phyloP scores from a whole-genome alignment of 495 filamentous ascomycete genomes.

The Hyphodiscus hymeniophilus region DNA sequence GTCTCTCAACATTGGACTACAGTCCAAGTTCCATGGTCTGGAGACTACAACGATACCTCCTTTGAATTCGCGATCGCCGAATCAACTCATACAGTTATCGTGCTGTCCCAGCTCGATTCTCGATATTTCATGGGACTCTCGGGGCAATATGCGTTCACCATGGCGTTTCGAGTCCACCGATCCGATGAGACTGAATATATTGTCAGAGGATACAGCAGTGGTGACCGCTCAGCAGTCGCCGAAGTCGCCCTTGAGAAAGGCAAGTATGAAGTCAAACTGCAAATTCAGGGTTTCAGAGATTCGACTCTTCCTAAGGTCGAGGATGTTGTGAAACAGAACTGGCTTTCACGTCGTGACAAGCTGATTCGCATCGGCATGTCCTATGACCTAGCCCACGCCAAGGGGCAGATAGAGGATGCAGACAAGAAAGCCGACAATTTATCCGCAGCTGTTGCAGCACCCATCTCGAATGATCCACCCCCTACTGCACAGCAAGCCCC shows the following conservation, averaged over 20 bases:
- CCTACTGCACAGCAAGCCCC: not conserved
- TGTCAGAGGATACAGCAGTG: conserved; percentile 55
- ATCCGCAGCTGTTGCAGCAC: not conserved
- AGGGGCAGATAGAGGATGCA: conserved; percentile 44
- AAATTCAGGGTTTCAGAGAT: conserved; percentile 60
- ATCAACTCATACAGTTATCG: conserved; percentile 64
- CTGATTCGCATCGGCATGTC: conserved; percentile 70
- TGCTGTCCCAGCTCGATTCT: conserved; percentile 69
- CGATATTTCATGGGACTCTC: conserved; percentile 78
- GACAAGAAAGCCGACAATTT: not conserved
- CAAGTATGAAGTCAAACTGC: conserved; percentile 69
- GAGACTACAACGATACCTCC: conserved; percentile 77
- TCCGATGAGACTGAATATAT: conserved; percentile 75
- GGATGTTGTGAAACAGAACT: conserved; percentile 56
- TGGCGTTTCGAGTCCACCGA: conserved; percentile 77
- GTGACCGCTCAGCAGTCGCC: conserved; percentile 66
- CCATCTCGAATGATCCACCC: not conserved
- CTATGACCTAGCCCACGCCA: conserved; percentile 78
- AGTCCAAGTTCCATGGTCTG: conserved; percentile 75
- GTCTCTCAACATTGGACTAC: conserved; percentile 80
- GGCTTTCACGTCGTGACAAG: conserved; percentile 64
- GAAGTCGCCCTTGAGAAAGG: conserved; percentile 78
- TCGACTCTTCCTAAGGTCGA: conserved; percentile 47
- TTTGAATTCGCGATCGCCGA: conserved; percentile 64
- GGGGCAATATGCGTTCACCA: conserved; percentile 71